Base-by-base conservation (phyloP, 1,284 basidiomycete genomes). In the Moesziomyces aphidis region DNA sequence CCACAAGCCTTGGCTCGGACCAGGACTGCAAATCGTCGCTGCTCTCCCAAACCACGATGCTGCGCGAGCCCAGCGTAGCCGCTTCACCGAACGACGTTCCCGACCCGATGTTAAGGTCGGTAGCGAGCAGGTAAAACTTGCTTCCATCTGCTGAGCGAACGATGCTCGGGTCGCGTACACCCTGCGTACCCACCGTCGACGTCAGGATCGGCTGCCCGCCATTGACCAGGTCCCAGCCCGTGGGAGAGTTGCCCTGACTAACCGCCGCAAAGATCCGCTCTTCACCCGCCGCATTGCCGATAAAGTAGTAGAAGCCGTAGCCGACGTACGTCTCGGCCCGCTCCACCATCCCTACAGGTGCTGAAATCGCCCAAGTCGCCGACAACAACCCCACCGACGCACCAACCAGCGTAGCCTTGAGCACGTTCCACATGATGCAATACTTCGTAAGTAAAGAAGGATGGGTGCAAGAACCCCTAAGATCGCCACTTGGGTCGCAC, bases 221-320 rank as follows among this genome's bases (percentile, higher is more conserved):
- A 43, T 65, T 65, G 34, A 65, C 17, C 6, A 65, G 42, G 23
- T 65, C 62, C 62, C 62, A 65, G 8, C 21, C 15, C 8, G 47
- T 50, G 3, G 62, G 62, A 3, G 26, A 26, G 47, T 65, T 65
- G 50, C 52, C 55, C 23, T 53, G 39, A n/a, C 45, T 49, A 0
- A 65, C 62, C 9, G 62, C 62, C 8, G 62, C 62, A 39, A 48
- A 65, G 43, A 65, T 53, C 39, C 51, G 23, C 39, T 65, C 62
- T 13, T 65, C 50, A 15, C 62, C 62, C 6, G 55, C 42, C 24
- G 8, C 10, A 31, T 65, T 57, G 47, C 62, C 62, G 42, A 50
- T 46, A 34, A 65, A 65, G 47, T 65, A 65, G 50, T 58, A 65
- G 47, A 65, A 65, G 24, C 50, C 62, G 36, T 65, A 65, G 10